A percentile compares a stretch with the other conserved stretches of the same genome.
Conservation (phyloP, 768 basidiomycete genomes). For the Collybiopsis confluens region DNA sequence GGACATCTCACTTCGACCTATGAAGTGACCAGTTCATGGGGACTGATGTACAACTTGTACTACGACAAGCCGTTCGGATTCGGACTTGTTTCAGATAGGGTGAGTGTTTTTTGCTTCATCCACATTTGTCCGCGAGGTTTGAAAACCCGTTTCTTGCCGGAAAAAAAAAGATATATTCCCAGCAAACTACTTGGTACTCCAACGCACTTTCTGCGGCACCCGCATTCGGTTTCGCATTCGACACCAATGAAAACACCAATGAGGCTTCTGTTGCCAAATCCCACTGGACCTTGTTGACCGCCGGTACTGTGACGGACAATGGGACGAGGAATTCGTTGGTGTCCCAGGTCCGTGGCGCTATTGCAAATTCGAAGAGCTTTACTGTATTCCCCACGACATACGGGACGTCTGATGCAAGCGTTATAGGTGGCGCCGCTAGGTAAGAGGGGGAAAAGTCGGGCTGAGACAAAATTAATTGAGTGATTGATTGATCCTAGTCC, state of each 20-base stretch:
- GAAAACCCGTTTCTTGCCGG: too few species aligned
- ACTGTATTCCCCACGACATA: conserved; percentile 23
- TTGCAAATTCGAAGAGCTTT: conserved; percentile 8
- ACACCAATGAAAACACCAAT: too few species aligned
- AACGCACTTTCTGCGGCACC: too few species aligned
- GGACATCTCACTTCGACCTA: conserved; percentile 8
- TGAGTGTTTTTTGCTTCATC: too few species aligned
- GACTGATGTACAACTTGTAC: conserved; percentile 35
- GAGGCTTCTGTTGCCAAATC: background rate
- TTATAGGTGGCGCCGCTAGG: conserved; percentile 16
- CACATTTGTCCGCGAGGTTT: too few species aligned
- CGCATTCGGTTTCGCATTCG: background rate
- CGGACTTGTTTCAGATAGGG: conserved; percentile 21
- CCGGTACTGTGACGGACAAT: conserved; percentile 33
- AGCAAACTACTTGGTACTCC: too few species aligned
- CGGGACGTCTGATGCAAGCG: conserved; percentile 15
- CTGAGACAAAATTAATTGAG: too few species aligned
- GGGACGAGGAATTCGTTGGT: conserved; percentile 36
- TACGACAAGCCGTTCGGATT: conserved; percentile 33
- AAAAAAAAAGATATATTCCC: too few species aligned
- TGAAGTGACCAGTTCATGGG: conserved; percentile 12
- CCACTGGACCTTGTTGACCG: conserved; percentile 51
- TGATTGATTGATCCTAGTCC: conserved; percentile 23
- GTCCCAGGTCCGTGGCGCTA: conserved; percentile 18
- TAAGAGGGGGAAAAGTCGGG: background rate